Percentiles rank a stretch among this genome's conserved stretches.
phyloP scores from a whole-genome alignment of 2,329 filamentous ascomycete genomes.

The Nemania sp. region DNA sequence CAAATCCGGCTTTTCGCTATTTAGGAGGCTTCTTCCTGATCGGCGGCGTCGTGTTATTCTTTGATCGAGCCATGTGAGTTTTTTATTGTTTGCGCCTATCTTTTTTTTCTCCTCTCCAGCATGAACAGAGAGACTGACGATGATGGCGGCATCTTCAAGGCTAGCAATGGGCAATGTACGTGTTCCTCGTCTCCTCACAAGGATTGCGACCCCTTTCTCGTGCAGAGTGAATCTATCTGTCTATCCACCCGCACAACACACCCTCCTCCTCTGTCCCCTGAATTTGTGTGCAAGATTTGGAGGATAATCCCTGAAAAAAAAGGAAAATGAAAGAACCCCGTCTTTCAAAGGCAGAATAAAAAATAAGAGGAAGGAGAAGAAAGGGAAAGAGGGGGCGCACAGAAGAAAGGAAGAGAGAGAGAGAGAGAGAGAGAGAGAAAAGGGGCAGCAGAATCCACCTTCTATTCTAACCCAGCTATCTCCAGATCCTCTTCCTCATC shows the following conservation, averaged over 20 bases:
- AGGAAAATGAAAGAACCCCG: no score
- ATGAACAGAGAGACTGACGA: conserved; percentile 23
- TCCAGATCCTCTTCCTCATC: conserved; percentile 93
- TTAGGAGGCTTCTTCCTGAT: conserved; percentile 92
- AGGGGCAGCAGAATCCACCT: not conserved
- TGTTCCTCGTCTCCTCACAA: not conserved
- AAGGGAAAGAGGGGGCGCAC: no score
- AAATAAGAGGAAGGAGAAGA: no score
- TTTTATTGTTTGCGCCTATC: conserved; percentile 7
- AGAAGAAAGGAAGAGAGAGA: no score
- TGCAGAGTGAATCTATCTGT: not conserved
- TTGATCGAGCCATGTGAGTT: conserved; percentile 90
- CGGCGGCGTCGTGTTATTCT: conserved; percentile 94
- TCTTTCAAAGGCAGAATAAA: no score
- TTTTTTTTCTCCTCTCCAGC: not conserved
- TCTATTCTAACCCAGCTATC: conserved; percentile 2
- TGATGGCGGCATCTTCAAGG: conserved; percentile 53
- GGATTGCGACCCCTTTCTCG: conserved; percentile 1
- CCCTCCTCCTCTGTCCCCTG: no score
- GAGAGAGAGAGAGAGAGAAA: no score
- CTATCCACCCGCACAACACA: no score
- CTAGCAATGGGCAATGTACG: conserved; percentile 95
- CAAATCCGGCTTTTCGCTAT: conserved; percentile 21
- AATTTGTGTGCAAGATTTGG: no score
- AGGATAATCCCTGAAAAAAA: no score